Base-by-base conservation (phyloP, 768 basidiomycete genomes). In the Xerocomus brunneocitrinus region DNA sequence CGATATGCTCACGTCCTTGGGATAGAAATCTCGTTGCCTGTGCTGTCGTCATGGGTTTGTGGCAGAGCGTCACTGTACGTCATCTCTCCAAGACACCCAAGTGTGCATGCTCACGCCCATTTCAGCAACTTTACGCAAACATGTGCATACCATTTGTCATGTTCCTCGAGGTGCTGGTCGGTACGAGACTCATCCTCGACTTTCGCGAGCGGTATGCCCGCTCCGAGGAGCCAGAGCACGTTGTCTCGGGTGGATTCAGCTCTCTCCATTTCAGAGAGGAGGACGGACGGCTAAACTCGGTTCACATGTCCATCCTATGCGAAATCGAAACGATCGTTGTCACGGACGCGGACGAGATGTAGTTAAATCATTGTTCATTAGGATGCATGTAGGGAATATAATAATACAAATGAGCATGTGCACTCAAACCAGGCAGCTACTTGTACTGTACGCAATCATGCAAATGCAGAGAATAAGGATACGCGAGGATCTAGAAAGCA, bases 101-200 rank as follows among this genome's bases (percentile, higher is more conserved):
- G 25, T 24, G 14, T 3, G 9, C 10, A n/a, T 28, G 12, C 8
- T 54, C 3, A 42, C 9, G 19, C 3, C 31, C 12, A 10, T 43
- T 27, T 4, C 42, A 69, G 67, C 56, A 50, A 4, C 36, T 61
- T 22, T 63, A 38, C 2, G 38, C 38, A 8, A 38, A 38, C 38
- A 38, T 38, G 46, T 69, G 64, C 30, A 49, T 65, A 22, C 67
- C 67, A 2, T 58, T 69, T 34, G 65, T 69, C 39, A 69, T 69
- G 67, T 47, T 69, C 10, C 56, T 67, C 19, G 69, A 71, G 36
- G 57, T 63, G 22, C 32, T 71, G 31, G 54, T 69, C 12, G 69
- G 67, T 0, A 69, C 67, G 22, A 55, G 67, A 30, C 65, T 69
- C 34, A 67, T 69, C 34, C 63, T 69, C 47, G 58, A 63, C 30